Base-by-base conservation (phyloP, 1,284 basidiomycete genomes). In the Fistulinella staudtii region DNA sequence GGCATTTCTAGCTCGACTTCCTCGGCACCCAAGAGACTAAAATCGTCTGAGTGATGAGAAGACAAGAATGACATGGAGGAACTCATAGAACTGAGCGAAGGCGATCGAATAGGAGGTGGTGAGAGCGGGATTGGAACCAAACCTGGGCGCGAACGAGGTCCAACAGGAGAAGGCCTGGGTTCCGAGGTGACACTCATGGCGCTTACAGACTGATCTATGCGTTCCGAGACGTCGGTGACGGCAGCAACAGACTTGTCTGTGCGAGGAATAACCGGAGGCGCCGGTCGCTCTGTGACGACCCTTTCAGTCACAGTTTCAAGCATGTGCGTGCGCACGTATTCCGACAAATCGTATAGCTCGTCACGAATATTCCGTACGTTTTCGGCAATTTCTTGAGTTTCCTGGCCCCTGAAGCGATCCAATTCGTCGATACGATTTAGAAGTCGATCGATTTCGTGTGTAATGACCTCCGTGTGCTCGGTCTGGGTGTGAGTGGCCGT, bases 31-130 rank as follows among this genome's bases (percentile, higher is more conserved):
- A 73, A 57, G 35, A 77, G 55, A 45, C 70, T 75, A 33, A 71
- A 58, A 53, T 86, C 85, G 46, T 89, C 85, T 0, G 85, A 88
- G 52, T 88, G 81, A 52, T 84, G 81, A 9, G 86, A 88, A 1
- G 83, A 84, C 42, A 88, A 54, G 59, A 77, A 88, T 0, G 82
- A 85, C 24, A 73, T 60, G 22, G 69, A 73, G 40, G 76, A 79
- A n/a, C 67, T 70, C 31, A 61, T 41, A 11, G 76, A 74, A 49
- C 76, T 77, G 1, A 76, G 68, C 2, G 77, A 73, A 21, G 72
- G 68, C 28, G 72, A 66, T 15, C 68, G 61, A 35, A 51, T 39
- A 6, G 68, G 70, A 8, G 74, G 74, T 3, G 74, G 74, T 7
- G 72, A 64, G 39, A 77, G 49, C 39, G 25, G 29, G 36, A 53